Conservation (phyloP, 2,329 filamentous ascomycete genomes). For the Blastomyces silverae region DNA sequence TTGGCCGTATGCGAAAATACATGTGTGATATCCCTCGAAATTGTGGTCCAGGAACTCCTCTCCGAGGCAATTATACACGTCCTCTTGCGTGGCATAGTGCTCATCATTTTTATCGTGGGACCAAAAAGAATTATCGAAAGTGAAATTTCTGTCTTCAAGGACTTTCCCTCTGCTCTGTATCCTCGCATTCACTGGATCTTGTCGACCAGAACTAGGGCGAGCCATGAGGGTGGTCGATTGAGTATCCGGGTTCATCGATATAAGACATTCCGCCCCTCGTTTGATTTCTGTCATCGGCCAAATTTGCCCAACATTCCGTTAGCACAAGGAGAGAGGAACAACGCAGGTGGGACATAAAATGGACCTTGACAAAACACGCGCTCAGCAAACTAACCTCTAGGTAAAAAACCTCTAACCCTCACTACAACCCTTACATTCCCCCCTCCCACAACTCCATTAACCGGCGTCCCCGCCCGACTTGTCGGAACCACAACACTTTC, state of each 20-base stretch:
- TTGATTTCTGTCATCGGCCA: slow-evolving; percentile 59
- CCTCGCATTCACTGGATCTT: slow-evolving; percentile 49
- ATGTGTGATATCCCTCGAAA: slow-evolving; percentile 98
- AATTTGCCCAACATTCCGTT: not conserved
- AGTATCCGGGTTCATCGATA: slow-evolving; percentile 81
- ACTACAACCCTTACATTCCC: slow-evolving; percentile 74
- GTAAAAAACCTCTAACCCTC: slow-evolving; percentile 70
- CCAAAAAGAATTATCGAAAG: slow-evolving; percentile 98
- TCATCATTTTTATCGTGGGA: slow-evolving; percentile 72
- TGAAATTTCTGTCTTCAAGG: slow-evolving; percentile 82
- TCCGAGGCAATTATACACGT: slow-evolving; percentile 88
- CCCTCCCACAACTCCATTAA: slow-evolving; percentile 23
- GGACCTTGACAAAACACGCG: not conserved
- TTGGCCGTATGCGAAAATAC: slow-evolving; percentile 97
- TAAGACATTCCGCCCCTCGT: slow-evolving; percentile 72
- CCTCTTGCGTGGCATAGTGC: slow-evolving; percentile 86
- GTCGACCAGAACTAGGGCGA: slow-evolving; percentile 51
- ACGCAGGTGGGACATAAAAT: not conserved
- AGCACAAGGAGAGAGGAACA: not conserved
- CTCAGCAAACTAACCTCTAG: slow-evolving; percentile 55
- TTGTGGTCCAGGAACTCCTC: slow-evolving; percentile 99
- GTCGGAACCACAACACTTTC: slow-evolving; percentile 56
- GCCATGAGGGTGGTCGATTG: slow-evolving; percentile 76
- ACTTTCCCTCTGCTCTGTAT: slow-evolving; percentile 61
- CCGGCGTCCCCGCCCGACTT: slow-evolving; percentile 38